Base-by-base conservation (phyloP, 2,329 filamentous ascomycete genomes). In the Akanthomyces muscarius region DNA sequence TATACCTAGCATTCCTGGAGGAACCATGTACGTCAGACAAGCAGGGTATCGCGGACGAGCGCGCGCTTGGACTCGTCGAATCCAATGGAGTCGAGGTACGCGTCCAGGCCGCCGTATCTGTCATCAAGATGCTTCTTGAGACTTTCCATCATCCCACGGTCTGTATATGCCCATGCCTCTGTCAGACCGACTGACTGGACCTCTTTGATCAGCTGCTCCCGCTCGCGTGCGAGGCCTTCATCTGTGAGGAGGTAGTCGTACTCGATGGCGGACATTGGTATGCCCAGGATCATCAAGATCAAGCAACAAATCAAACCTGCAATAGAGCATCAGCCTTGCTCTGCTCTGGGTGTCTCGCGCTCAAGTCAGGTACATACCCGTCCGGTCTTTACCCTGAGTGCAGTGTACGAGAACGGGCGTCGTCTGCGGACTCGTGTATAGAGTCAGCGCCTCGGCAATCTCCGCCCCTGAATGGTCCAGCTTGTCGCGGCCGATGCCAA, bases 351-450 rank as follows among this genome's bases (percentile, higher is more conserved):
- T 13, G 38, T 13, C 25, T 28, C 11, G 18, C n/a, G 7, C 1
- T 14, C 21, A 16, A 10, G 14, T 13, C 2, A 23, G n/a, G 41
- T 7, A 30, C 51, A 7, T 45, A 74, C 74, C 74, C 62, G 76
- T 78, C 2, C 92, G 84, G 71, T 96, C 92, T 72, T 96, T 97
- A 63, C 92, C 92, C 70, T 96, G 91, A 0, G 92, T 95, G 74
- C 92, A 97, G 74, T 96, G 91, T 2, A 95, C 77, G 8, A 96
- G 72, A 1, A 87, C 74, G 0, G 92, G 91, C 66, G 87, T 86
- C 18, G 80, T 80, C 0, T 73, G 68, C 2, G 65, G 28, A 8
- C 62, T 60, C 5, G 72, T 66, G 58, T 74, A 76, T 1, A 75
- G 63, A 10, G 65, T 67, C 42, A 78, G 66, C 7, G 70, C 69